Percentiles rank a stretch among this genome's conserved stretches.
These are phyloP conservation scores for Stylonectria norvegica DNA, from an alignment of 2,329 filamentous ascomycete genomes.

Conservation along the genomic window DNA sequence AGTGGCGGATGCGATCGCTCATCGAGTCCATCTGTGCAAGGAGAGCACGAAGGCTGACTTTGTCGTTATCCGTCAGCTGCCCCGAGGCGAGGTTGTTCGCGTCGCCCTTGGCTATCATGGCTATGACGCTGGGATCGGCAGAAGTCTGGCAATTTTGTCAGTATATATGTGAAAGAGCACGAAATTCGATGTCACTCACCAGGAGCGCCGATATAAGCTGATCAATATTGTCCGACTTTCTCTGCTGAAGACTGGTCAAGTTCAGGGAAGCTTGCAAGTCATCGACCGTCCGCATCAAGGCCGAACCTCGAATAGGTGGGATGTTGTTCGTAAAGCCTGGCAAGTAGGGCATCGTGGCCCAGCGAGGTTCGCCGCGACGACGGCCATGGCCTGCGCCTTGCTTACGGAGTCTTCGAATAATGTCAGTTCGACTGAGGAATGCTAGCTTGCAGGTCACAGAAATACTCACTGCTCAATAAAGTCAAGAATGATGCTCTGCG, in stretches of 20 bases:
- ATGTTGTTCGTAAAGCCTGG: conserved; percentile 20
- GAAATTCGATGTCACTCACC: conserved; percentile 44
- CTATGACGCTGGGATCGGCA: conserved; percentile 43
- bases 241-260: conserved; percentile 54
- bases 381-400: conserved; percentile 38
- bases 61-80: conserved; percentile 42
- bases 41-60: conserved; percentile 45
- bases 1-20: conserved; percentile 38
- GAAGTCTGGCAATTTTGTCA: conserved; percentile 34
- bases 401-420: conserved; percentile 32
- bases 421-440: conserved; percentile 14
- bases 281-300: conserved; percentile 46
- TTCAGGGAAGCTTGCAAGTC: conserved; percentile 66
- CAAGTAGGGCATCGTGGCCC: conserved; percentile 24
- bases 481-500: conserved; percentile 63
- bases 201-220: conserved; percentile 59
- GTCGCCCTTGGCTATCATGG: conserved; percentile 48
- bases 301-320: conserved; percentile 31
- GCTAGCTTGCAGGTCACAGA: neutral
- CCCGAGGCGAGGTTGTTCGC: conserved; percentile 40
- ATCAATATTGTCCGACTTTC: conserved; percentile 47
- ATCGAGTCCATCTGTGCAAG: conserved; percentile 46
- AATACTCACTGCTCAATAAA: conserved; percentile 63
- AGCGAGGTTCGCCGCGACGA: conserved; percentile 29
- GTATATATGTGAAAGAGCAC: conserved; percentile 2